Evolutionary conservation across 179 eudicot genomes (phyloP).

Genomic region (Heliamphora pulchella): DNA sequence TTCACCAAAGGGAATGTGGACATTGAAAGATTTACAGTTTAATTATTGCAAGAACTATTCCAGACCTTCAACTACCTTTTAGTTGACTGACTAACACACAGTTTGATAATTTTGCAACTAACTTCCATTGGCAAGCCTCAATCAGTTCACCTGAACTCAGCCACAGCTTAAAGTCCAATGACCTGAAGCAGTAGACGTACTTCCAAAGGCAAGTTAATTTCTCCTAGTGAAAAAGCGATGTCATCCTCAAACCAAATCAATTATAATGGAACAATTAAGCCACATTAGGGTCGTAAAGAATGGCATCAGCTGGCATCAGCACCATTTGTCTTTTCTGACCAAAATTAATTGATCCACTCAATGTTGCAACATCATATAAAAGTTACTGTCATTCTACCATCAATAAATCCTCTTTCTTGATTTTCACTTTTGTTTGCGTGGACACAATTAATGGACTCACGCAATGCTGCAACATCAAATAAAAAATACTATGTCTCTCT

Average conservation of each 20-base stretch:
- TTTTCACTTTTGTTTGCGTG: background rate
- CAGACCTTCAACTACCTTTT: background rate
- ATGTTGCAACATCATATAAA: background rate
- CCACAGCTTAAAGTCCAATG: background rate
- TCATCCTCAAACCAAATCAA: constrained; percentile 5
- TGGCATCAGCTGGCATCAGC: background rate
- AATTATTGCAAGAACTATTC: background rate
- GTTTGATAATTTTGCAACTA: constrained; percentile 7
- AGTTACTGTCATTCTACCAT: background rate
- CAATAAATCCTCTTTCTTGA: background rate
- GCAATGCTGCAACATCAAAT: background rate
- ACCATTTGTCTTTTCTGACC: background rate
- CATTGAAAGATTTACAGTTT: background rate
- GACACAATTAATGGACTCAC: background rate
- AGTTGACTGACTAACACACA: background rate
- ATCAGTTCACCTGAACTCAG: background rate
- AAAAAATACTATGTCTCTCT: background rate
- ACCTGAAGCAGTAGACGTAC: background rate
- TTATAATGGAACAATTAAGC: background rate
- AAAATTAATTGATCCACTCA: background rate
- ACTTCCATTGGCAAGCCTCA: background rate
- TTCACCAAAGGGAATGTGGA: background rate
- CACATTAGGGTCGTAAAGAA: background rate
- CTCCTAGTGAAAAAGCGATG: background rate
- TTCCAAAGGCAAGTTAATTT: background rate